Conservation (phyloP, 2,329 filamentous ascomycete species). For the Talaromyces sp. region DNA sequence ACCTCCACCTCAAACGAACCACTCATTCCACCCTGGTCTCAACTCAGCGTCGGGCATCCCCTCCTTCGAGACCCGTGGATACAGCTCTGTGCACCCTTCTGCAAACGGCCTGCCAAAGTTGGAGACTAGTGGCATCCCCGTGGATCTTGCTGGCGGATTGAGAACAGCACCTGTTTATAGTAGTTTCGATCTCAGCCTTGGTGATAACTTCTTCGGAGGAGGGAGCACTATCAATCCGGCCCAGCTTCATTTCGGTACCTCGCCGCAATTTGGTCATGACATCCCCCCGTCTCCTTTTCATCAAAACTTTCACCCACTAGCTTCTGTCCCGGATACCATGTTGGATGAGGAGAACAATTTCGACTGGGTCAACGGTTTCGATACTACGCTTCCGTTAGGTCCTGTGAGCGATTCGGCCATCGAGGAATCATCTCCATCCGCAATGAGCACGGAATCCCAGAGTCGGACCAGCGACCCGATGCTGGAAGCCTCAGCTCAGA, state of each 20-base stretch:
- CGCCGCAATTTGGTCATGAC: conserved; percentile 55
- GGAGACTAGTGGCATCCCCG: conserved; percentile 69
- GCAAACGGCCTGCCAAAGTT: conserved; percentile 73
- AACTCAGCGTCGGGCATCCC: conserved; percentile 57
- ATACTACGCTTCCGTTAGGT: conserved; percentile 69
- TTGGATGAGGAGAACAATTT: conserved; percentile 69
- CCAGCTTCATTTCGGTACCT: conserved; percentile 78
- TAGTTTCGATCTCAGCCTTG: conserved; percentile 67
- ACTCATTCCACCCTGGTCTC: conserved; percentile 73
- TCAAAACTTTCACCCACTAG: conserved; percentile 47
- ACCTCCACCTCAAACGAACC: conserved; percentile 33
- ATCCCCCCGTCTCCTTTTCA: conserved; percentile 42
- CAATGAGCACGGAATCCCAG: conserved; percentile 91
- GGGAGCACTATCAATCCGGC: conserved; percentile 59
- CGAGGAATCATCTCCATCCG: conserved; percentile 91
- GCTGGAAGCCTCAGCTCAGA: conserved; percentile 71
- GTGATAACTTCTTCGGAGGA: conserved; percentile 55
- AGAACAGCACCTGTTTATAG: conserved; percentile 76
- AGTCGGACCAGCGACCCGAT: conserved; percentile 76
- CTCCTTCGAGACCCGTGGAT: conserved; percentile 65
- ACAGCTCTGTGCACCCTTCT: conserved; percentile 52
- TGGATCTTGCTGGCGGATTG: conserved; percentile 66
- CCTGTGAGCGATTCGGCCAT: conserved; percentile 73
- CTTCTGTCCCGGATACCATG: conserved; percentile 53
- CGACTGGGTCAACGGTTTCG: conserved; percentile 81